Evolutionary conservation across 106 monocot genomes (phyloP).

Genomic region (Hemerocallis citrina): DNA sequence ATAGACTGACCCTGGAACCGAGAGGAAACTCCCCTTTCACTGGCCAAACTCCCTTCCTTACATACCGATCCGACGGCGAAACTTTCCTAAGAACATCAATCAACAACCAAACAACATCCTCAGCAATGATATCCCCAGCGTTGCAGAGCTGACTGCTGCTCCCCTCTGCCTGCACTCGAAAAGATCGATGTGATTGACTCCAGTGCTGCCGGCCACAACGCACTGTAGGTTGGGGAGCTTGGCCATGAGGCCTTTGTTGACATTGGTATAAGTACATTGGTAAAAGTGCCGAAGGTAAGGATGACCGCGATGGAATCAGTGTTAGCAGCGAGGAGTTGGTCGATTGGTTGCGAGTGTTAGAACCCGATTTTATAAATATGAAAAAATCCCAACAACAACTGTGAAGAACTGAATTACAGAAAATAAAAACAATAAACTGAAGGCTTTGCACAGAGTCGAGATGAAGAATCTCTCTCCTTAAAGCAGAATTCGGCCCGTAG

Average conservation of each 20-base stretch:
- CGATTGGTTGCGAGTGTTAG: no score
- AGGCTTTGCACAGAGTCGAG: no score
- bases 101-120: constrained; percentile 28
- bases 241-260: not conserved
- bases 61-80: constrained; percentile 23
- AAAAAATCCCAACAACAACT: no score
- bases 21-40: constrained; percentile 21
- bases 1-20: constrained; percentile 38
- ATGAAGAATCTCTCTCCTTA: no score
- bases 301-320: no score
- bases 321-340: no score
- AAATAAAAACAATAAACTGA: no score
- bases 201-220: constrained; percentile 14
- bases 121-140: constrained; percentile 19
- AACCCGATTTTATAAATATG: no score
- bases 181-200: constrained; percentile 29
- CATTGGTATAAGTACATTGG: no score
- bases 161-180: constrained; percentile 32
- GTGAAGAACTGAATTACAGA: no score
- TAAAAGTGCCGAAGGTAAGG: no score
- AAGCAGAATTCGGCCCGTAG: no score
- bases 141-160: constrained; percentile 21
- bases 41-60: constrained; percentile 25
- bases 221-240: constrained; percentile 6
- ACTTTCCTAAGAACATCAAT: constrained; percentile 31